phyloP scores from a whole-genome alignment of 179 eudicot genomes.

The Gypsophila paniculata region DNA sequence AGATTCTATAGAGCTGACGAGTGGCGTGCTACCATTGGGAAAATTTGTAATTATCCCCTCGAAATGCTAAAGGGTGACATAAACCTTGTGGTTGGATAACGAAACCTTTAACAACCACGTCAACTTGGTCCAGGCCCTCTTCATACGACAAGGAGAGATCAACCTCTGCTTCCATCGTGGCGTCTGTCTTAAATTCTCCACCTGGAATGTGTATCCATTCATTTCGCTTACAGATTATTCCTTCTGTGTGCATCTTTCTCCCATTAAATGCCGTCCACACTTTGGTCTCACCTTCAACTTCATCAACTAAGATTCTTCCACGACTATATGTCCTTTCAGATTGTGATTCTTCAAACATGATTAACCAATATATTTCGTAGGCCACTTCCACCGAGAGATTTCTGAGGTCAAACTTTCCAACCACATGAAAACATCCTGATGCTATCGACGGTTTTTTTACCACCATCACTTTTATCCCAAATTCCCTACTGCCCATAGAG shows the following conservation, averaged over 20 bases:
- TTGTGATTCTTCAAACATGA: conserved; percentile 34
- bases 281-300: conserved; percentile 38
- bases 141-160: conserved; percentile 35
- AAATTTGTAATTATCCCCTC: too few relatives aligned
- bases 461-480: conserved; percentile 31
- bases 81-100: neutral
- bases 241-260: conserved; percentile 36
- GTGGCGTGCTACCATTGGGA: too few relatives aligned
- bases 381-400: conserved; percentile 32
- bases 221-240: conserved; percentile 35
- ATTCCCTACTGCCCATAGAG: conserved; percentile 13
- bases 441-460: conserved; percentile 29
- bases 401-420: conserved; percentile 31
- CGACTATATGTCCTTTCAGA: too few relatives aligned
- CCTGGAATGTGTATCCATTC: conserved; percentile 48
- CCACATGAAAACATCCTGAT: conserved; percentile 38
- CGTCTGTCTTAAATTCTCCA: conserved; percentile 37
- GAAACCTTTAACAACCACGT: conserved; percentile 10
- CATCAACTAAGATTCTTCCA: conserved; percentile 32
- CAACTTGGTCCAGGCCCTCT: neutral
- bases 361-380: conserved; percentile 42
- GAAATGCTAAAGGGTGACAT: too few relatives aligned
- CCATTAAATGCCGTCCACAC: conserved; percentile 39
- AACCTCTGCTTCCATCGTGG: conserved; percentile 33
- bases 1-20: too few relatives aligned